These are phyloP conservation scores for Euptelea pleiosperma DNA, from an alignment of 164 flowering plant species.

Conservation along the genomic window DNA sequence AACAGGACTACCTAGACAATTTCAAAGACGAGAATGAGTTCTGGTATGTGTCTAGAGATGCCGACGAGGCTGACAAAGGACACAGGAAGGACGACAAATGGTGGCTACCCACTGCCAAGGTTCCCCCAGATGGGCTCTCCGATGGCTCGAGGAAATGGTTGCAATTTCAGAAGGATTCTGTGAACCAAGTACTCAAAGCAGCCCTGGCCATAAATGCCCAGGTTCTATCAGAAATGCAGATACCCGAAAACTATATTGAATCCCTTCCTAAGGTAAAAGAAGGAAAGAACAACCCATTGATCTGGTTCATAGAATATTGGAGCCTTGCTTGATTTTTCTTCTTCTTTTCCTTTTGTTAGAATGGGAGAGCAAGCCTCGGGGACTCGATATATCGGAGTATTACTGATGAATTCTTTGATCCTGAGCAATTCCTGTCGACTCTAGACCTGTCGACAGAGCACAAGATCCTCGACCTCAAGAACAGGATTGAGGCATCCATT, in stretches of 20 bases:
- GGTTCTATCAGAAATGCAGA: slow-evolving; percentile 74
- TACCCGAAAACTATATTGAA: slow-evolving; percentile 85
- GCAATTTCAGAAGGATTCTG: slow-evolving; percentile 72
- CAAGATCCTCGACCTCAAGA: slow-evolving; percentile 76
- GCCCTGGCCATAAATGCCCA: slow-evolving; percentile 94
- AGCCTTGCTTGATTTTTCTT: slow-evolving; percentile 1
- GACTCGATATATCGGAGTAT: slow-evolving; percentile 72
- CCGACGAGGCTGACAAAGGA: slow-evolving; percentile 40
- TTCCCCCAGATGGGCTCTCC: slow-evolving; percentile 69
- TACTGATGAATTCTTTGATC: slow-evolving; percentile 76
- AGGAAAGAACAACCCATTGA: not conserved
- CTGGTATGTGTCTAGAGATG: slow-evolving; percentile 58
- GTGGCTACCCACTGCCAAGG: slow-evolving; percentile 80
- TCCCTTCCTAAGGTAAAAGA: slow-evolving; percentile 81
- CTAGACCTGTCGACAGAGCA: slow-evolving; percentile 76
- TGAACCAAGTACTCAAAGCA: slow-evolving; percentile 86
- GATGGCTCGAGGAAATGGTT: slow-evolving; percentile 63
- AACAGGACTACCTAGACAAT: slow-evolving; percentile 59
- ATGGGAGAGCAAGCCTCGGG: slow-evolving; percentile 83
- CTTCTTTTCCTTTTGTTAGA: slow-evolving; percentile 26
- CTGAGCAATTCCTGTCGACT: slow-evolving; percentile 55
- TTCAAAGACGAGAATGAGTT: slow-evolving; percentile 65
- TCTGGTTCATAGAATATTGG: not conserved
- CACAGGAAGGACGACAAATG: slow-evolving; percentile 66
- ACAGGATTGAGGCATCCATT: slow-evolving; percentile 84